Conservation (phyloP, 345 rosid genomes). For the Dovyalis caffra region DNA sequence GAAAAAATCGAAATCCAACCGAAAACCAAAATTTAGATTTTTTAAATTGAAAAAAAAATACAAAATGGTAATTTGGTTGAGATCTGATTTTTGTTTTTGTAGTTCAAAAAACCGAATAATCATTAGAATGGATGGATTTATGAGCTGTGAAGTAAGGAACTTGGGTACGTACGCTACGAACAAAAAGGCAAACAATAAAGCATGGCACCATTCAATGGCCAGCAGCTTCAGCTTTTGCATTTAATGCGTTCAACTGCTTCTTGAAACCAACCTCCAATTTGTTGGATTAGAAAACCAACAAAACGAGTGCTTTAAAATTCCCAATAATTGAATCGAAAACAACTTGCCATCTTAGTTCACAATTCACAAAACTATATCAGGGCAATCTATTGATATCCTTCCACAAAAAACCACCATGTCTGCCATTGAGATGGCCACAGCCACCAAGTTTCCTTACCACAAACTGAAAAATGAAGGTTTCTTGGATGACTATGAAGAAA, state of each 20-base stretch:
- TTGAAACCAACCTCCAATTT: slow-evolving; percentile 9
- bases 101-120: too few relatives aligned
- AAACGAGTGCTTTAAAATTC: background rate
- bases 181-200: background rate
- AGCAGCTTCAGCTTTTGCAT: slow-evolving; percentile 15
- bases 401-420: background rate
- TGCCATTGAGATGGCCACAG: slow-evolving; percentile 30
- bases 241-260: slow-evolving; percentile 34
- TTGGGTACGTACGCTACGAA: background rate
- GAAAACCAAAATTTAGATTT: too few relatives aligned
- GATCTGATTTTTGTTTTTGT: too few relatives aligned
- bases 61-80: too few relatives aligned
- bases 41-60: too few relatives aligned
- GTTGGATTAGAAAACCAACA: slow-evolving; percentile 13
- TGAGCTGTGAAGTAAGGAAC: background rate
- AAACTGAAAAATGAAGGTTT: slow-evolving; percentile 34
- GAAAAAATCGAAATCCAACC: too few relatives aligned
- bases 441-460: slow-evolving; percentile 37
- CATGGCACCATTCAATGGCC: background rate
- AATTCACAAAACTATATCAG: background rate
- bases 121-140: too few relatives aligned
- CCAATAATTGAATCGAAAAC: background rate
- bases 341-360: background rate
- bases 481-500: slow-evolving; percentile 13
- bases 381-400: background rate